Conservation (phyloP, 306 rosid species). For the Trifolium pratense region DNA sequence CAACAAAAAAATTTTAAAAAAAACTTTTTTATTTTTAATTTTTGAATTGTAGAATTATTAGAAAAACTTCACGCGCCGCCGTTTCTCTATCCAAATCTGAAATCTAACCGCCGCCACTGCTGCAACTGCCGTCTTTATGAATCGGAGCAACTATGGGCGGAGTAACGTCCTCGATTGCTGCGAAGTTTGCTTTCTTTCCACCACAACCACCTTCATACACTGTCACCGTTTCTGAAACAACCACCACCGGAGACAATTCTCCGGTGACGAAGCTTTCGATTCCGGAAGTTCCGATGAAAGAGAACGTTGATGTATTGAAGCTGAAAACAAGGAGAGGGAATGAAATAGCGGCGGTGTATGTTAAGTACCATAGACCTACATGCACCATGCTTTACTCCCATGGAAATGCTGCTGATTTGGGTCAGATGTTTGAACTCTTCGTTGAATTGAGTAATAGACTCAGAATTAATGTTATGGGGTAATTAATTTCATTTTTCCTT, state of each 20-base stretch:
- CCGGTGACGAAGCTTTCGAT: constrained; percentile 48
- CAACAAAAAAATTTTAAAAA: neutral
- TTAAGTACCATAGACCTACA: constrained; percentile 76
- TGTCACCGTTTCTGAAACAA: constrained; percentile 41
- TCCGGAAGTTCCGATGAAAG: constrained; percentile 82
- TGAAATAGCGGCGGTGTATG: constrained; percentile 81
- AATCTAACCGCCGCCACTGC: constrained; percentile 11
- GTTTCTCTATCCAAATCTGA: constrained; percentile 1
- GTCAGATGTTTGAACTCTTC: constrained; percentile 92
- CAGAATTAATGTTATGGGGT: constrained; percentile 83
- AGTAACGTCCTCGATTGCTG: constrained; percentile 94
- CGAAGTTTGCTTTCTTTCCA: constrained; percentile 95
- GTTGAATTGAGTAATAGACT: constrained; percentile 84
- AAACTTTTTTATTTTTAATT: no score
- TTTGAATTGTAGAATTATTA: neutral
- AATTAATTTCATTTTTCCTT: no score
- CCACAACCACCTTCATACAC: constrained; percentile 90
- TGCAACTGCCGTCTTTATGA: constrained; percentile 47
- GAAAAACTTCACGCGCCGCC: constrained; percentile 19
- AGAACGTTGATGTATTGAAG: constrained; percentile 77
- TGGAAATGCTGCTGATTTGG: constrained; percentile 96
- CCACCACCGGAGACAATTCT: constrained; percentile 13
- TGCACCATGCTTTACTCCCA: constrained; percentile 88
- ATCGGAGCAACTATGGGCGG: constrained; percentile 72
- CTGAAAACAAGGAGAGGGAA: constrained; percentile 78